phyloP scores from a whole-genome alignment of 177 flowering plant genomes.

The Tripterygium wilfordii region DNA sequence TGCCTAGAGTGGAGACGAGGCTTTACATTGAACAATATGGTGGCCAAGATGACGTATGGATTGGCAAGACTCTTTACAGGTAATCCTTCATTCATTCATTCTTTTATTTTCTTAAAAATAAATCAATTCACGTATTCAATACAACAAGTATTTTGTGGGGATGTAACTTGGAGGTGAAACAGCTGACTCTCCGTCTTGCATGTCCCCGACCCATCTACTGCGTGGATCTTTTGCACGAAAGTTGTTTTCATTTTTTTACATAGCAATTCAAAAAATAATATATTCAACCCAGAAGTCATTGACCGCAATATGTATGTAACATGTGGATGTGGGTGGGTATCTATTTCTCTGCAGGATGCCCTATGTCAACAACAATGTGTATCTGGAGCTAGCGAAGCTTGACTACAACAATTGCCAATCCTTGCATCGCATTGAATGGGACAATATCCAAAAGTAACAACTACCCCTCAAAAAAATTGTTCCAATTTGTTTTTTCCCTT shows the following conservation, averaged over 20 bases:
- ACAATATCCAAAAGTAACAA: conserved; percentile 50
- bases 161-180: no score
- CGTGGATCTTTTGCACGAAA: no score
- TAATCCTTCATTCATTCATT: conserved; percentile 2
- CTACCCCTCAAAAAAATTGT: background rate
- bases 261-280: background rate
- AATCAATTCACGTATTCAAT: background rate
- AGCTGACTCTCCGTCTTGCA: no score
- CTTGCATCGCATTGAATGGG: conserved; percentile 60
- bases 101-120: background rate
- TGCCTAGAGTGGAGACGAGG: conserved; percentile 75
- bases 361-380: conserved; percentile 60
- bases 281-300: background rate
- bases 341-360: conserved; percentile 50
- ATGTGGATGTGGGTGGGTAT: background rate
- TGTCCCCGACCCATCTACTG: no score
- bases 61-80: conserved; percentile 94
- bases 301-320: background rate
- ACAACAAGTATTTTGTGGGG: background rate
- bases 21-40: conserved; percentile 81
- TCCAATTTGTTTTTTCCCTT: no score
- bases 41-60: conserved; percentile 83
- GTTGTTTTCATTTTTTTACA: no score
- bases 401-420: conserved; percentile 79
- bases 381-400: conserved; percentile 71